Evolutionary conservation across 208 protist genomes (phyloP).

Genomic region (Wallacemonas sp.): DNA sequence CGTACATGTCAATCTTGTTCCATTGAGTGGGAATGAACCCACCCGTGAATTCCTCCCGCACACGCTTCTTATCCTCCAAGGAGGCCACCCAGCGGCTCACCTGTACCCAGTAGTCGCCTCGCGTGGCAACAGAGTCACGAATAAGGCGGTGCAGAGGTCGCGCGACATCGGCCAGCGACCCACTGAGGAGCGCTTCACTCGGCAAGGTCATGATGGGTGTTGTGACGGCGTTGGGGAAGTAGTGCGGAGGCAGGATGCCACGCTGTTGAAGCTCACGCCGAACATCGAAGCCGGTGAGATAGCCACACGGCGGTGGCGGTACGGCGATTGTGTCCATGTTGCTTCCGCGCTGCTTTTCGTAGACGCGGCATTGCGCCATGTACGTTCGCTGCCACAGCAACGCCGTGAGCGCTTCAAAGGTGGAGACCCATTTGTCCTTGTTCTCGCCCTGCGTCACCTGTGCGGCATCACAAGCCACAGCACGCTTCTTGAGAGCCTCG

Average conservation of each 20-base stretch:
- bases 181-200: conserved; percentile 2
- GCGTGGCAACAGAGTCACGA: conserved; percentile 1
- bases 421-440: conserved; percentile 15
- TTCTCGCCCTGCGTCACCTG: background rate
- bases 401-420: conserved; percentile 25
- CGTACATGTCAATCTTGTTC: conserved; percentile 33
- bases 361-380: conserved; percentile 7
- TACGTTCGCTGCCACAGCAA: conserved; percentile 29
- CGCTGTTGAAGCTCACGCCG: conserved; percentile 13
- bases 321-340: background rate
- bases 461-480: too few relatives aligned
- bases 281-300: conserved; percentile 25
- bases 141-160: conserved; percentile 18
- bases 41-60: conserved; percentile 16
- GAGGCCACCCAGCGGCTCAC: conserved; percentile 19
- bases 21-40: conserved; percentile 34
- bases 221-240: conserved; percentile 26
- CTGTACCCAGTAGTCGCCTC: conserved; percentile 4
- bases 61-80: conserved; percentile 22
- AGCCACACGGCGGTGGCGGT: conserved; percentile 15
- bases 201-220: conserved; percentile 2
- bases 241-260: conserved; percentile 2
- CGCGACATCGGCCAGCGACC: conserved; percentile 10
- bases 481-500: conserved; percentile 13
- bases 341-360: background rate